Conservation (phyloP, 129 eudicot species). For the Lonicera japonica region DNA sequence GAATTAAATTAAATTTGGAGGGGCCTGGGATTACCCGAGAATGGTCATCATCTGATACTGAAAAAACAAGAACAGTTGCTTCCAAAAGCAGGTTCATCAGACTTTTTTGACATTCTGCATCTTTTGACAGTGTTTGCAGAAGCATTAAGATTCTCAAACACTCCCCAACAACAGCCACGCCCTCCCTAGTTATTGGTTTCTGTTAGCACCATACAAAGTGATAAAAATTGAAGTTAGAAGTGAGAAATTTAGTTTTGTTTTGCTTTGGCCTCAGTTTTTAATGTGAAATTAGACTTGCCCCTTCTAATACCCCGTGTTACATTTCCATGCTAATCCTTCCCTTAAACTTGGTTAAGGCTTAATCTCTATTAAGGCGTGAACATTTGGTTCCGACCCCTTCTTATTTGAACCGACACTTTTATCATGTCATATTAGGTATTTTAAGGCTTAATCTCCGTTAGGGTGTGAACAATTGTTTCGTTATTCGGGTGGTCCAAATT, state of each 20-base stretch:
- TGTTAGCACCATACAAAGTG: conserved; percentile 28
- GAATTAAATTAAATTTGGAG: conserved; percentile 4
- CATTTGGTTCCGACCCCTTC: too few relatives aligned
- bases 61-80: conserved; percentile 63
- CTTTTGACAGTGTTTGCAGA: conserved; percentile 65
- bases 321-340: too few relatives aligned
- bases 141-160: conserved; percentile 78
- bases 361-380: too few relatives aligned
- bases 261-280: not conserved
- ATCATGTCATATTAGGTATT: too few relatives aligned
- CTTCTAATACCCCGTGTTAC: too few relatives aligned
- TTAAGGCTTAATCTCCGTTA: too few relatives aligned
- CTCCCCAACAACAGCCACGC: conserved; percentile 65
- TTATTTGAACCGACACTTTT: too few relatives aligned
- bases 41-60: conserved; percentile 41
- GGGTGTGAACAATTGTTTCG: too few relatives aligned
- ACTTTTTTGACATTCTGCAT: conserved; percentile 57
- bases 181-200: conserved; percentile 65
- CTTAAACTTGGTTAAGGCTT: too few relatives aligned
- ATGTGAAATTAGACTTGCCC: not conserved
- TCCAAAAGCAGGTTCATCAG: conserved; percentile 69
- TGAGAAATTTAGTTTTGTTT: conserved; percentile 1
- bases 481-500: too few relatives aligned
- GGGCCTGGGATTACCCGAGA: conserved; percentile 47
- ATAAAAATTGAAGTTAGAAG: conserved; percentile 3